These are phyloP conservation scores for Medicago truncatula DNA, from an alignment of 306 rosid species.

Conservation along the genomic window DNA sequence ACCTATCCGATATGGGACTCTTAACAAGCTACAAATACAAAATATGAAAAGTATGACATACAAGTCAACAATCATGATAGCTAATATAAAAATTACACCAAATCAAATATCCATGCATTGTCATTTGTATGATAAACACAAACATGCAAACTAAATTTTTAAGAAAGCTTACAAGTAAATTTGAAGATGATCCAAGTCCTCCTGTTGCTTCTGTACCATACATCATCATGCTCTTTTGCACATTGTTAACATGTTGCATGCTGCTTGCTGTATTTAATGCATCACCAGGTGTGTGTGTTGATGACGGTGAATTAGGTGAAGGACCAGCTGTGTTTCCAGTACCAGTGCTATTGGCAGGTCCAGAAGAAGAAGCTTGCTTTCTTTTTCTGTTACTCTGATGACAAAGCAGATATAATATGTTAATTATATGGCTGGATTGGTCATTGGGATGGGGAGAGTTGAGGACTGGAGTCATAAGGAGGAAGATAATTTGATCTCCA, in stretches of 20 bases:
- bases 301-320: constrained; percentile 85
- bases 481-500: not conserved
- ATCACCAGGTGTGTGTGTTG: constrained; percentile 91
- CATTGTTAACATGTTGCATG: constrained; percentile 67
- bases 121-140: constrained; percentile 25
- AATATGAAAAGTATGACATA: constrained; percentile 27
- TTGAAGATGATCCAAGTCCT: constrained; percentile 81
- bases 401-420: constrained; percentile 30
- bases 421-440: not conserved
- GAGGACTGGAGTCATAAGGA: not conserved
- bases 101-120: constrained; percentile 10
- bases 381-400: constrained; percentile 67
- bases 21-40: constrained; percentile 7
- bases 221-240: constrained; percentile 72
- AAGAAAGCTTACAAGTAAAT: constrained; percentile 63
- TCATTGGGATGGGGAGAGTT: not conserved
- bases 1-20: too few species aligned
- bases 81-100: not conserved
- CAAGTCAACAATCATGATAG: constrained; percentile 32
- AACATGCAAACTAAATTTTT: constrained; percentile 12
- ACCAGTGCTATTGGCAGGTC: constrained; percentile 94
- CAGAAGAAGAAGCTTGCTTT: constrained; percentile 83
- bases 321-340: constrained; percentile 91
- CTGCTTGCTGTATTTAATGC: constrained; percentile 69
- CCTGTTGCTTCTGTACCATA: constrained; percentile 76